Conservation (phyloP, 1,284 basidiomycete genomes). For the Naganishia cerealis region DNA sequence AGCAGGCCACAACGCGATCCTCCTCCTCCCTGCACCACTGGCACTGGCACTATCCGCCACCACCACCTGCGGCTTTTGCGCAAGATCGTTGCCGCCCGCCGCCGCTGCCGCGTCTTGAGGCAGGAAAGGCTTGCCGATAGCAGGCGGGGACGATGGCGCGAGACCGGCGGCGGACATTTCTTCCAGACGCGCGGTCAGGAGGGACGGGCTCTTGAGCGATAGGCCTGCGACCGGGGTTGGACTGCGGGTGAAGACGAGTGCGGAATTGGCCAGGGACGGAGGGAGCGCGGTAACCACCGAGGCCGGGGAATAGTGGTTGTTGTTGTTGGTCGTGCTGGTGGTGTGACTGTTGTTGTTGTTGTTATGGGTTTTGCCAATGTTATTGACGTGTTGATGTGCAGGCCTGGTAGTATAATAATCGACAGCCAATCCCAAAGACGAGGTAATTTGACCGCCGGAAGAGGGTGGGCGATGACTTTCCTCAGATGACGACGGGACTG, state of each 20-base stretch:
- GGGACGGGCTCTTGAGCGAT: constrained; percentile 12
- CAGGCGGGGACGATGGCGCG: neutral
- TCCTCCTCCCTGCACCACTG: constrained; percentile 16
- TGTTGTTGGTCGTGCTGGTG: too few species aligned
- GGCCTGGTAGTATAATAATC: too few species aligned
- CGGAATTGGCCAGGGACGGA: neutral
- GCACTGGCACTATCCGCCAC: neutral
- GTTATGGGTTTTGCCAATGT: too few species aligned
- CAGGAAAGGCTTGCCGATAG: neutral
- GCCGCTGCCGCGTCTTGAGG: neutral
- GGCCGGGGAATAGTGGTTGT: too few species aligned
- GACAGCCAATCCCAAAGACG: too few species aligned
- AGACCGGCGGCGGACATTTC: constrained; percentile 12
- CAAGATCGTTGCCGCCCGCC: neutral
- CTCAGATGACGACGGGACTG: too few species aligned
- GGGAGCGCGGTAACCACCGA: neutral
- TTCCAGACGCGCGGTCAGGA: constrained; percentile 15
- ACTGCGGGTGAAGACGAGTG: constrained; percentile 13
- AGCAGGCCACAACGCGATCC: constrained; percentile 27
- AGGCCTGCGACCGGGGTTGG: constrained; percentile 5
- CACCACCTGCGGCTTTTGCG: neutral
- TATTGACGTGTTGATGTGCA: too few species aligned
- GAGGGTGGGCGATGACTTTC: too few species aligned
- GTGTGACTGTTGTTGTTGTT: too few species aligned
- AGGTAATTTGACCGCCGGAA: too few species aligned